A percentile compares a stretch with the other conserved stretches of the same genome.
Conservation (phyloP, 768 basidiomycete genomes). For the Collybia sp. region DNA sequence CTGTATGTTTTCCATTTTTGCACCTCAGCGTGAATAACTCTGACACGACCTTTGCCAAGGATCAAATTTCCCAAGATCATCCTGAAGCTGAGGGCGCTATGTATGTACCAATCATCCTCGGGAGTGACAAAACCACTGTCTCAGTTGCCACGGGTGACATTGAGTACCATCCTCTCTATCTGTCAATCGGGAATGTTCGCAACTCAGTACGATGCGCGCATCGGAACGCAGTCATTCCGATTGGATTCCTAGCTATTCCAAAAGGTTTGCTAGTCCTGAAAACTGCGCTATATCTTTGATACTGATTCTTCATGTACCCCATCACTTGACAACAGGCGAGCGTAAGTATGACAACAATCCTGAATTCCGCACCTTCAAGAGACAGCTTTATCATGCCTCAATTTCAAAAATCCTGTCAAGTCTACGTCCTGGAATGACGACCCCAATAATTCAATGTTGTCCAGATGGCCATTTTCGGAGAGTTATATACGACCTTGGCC, state of each 20-base stretch:
- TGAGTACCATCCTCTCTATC: conserved; percentile 9
- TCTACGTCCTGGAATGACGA: too few species aligned
- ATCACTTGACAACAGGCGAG: too few species aligned
- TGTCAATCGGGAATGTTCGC: conserved; percentile 3
- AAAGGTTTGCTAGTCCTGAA: conserved; percentile 15
- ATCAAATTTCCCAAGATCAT: conserved; percentile 8
- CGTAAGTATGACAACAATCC: too few species aligned
- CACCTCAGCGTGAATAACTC: too few species aligned
- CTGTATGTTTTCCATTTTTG: background rate
- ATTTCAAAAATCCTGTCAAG: too few species aligned
- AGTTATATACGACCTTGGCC: background rate
- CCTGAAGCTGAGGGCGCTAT: conserved; percentile 6
- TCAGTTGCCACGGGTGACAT: conserved; percentile 14
- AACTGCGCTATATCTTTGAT: too few species aligned
- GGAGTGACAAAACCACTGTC: conserved; percentile 24
- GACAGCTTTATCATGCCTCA: too few species aligned
- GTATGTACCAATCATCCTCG: conserved; percentile 16
- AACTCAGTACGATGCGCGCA: conserved; percentile 8
- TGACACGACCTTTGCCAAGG: too few species aligned
- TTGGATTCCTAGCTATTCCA: conserved; percentile 15
- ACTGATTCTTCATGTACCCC: too few species aligned
- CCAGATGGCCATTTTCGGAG: too few species aligned
- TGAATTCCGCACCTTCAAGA: too few species aligned
- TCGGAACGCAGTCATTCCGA: conserved; percentile 8
- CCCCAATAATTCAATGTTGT: too few species aligned